Evolutionary conservation across 106 monocot species (phyloP), one percentile per base, ranked within the genome.

Genomic region (Dactylorhiza incarnata): DNA sequence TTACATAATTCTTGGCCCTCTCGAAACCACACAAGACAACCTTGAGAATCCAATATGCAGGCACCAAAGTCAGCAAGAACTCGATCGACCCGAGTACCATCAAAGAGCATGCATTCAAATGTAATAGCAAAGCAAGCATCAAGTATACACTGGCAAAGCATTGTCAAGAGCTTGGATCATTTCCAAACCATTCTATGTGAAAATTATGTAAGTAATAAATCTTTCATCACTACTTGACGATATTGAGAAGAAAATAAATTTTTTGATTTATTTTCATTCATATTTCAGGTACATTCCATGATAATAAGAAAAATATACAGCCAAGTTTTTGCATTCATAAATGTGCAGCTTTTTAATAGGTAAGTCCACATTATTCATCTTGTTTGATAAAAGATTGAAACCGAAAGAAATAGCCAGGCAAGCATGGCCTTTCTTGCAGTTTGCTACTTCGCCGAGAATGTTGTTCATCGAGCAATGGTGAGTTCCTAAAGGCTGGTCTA

Each of bases 311-410:
- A 88, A 79, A 81, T 80, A 13, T 99, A 91, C 85, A 90, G 83
- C 55, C 94, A 99, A 89, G 88, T 94, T 1, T 94, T 99, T 79
- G 82, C 99, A 72, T 99, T 84, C 78, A 83, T 99, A 78, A 99
- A 99, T 80, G 91, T 91, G 15, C 97, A 99, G 70, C 89, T 99
- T 47, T 92, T 99, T 63, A 99, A 99, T 54, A 99, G 99, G 99
- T 99, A 83, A 6, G 15, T 11, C 1, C 37, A 1, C 37, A 37
- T 37, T 37, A 37, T 37, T 23, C 0, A 0, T 26, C 17, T 66
- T 3, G 11, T 66, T 66, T 37, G 10, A 37, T 66, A 9, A 26
- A 7, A 66, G 14, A 37, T 66, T 66, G 45, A 45, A 46, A 69
- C 46, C 4, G 6, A 46, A 46, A 46, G 9, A 46, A 69, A 46